These are phyloP conservation scores for Citrullus amarus DNA, from an alignment of 306 rosid genomes.

Conservation along the genomic window DNA sequence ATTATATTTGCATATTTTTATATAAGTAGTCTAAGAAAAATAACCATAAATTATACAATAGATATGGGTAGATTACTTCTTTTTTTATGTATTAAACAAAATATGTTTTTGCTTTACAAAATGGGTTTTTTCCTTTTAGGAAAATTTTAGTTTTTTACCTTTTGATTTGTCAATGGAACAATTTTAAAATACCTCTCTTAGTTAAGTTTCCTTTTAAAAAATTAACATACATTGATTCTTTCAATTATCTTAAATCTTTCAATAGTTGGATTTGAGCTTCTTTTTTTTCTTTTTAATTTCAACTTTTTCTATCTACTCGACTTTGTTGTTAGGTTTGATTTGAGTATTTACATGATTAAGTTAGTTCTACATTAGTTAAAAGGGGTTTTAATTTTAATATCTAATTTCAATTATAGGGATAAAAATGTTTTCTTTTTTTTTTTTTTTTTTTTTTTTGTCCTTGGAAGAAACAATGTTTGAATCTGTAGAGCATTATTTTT, in stretches of 20 bases:
- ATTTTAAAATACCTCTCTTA: too few species aligned
- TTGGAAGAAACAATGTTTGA: not conserved
- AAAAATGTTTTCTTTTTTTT: too few species aligned
- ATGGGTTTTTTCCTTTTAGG: not conserved
- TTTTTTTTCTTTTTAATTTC: too few species aligned
- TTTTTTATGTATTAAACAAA: not conserved
- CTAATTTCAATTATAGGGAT: not conserved
- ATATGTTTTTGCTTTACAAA: not conserved
- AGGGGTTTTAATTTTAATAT: not conserved
- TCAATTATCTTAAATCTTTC: not conserved
- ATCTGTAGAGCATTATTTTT: not conserved
- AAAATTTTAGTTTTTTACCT: not conserved
- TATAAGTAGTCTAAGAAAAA: too few species aligned
- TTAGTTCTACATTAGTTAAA: not conserved
- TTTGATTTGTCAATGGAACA: too few species aligned
- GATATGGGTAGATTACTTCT: too few species aligned
- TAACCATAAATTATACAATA: too few species aligned
- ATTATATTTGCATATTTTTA: too few species aligned
- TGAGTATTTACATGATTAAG: not conserved
- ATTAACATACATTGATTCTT: too few species aligned
- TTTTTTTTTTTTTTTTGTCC: not conserved
- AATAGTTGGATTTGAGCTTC: too few species aligned
- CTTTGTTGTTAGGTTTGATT: not conserved
- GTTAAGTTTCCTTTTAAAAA: too few species aligned
- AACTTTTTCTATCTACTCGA: not conserved